Conservation (phyloP, 805 yeast species). For the Candida succiphila region DNA sequence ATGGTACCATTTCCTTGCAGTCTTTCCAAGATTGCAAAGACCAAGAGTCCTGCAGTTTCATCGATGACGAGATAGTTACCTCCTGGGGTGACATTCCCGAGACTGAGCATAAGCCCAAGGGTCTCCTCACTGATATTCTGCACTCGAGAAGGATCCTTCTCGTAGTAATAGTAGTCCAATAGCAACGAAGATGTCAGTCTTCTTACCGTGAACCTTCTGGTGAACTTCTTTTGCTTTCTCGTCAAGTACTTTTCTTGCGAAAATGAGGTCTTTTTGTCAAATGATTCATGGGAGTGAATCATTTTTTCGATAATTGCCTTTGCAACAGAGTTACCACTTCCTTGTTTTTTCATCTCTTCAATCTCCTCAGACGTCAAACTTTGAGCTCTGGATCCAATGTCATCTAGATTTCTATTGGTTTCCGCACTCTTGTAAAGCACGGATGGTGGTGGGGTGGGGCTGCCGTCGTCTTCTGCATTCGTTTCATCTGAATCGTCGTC, state of each 20-base stretch:
- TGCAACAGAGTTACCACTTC: slow-evolving; percentile 53
- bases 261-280: slow-evolving; percentile 78
- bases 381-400: slow-evolving; percentile 66
- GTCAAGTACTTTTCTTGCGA: slow-evolving; percentile 89
- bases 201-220: slow-evolving; percentile 77
- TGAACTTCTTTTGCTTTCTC: slow-evolving; percentile 86
- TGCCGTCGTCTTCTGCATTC: slow-evolving; percentile 16
- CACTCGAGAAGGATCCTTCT: slow-evolving; percentile 63
- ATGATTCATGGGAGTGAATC: slow-evolving; percentile 75
- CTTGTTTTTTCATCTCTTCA: slow-evolving; percentile 67
- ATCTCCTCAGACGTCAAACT: slow-evolving; percentile 71
- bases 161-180: slow-evolving; percentile 56
- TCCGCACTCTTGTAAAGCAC: slow-evolving; percentile 32
- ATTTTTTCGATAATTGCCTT: slow-evolving; percentile 73
- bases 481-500: slow-evolving; percentile 22
- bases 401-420: slow-evolving; percentile 53
- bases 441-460: slow-evolving; percentile 10
- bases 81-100: slow-evolving; percentile 80
- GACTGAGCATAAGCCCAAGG: slow-evolving; percentile 63
- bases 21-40: slow-evolving; percentile 80
- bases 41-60: slow-evolving; percentile 89
- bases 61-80: slow-evolving; percentile 84
- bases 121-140: slow-evolving; percentile 82
- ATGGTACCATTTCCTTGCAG: slow-evolving; percentile 73
- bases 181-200: slow-evolving; percentile 62